Evolutionary conservation across 2,329 filamentous ascomycete species (phyloP).

Genomic region (Aciculosporium take): DNA sequence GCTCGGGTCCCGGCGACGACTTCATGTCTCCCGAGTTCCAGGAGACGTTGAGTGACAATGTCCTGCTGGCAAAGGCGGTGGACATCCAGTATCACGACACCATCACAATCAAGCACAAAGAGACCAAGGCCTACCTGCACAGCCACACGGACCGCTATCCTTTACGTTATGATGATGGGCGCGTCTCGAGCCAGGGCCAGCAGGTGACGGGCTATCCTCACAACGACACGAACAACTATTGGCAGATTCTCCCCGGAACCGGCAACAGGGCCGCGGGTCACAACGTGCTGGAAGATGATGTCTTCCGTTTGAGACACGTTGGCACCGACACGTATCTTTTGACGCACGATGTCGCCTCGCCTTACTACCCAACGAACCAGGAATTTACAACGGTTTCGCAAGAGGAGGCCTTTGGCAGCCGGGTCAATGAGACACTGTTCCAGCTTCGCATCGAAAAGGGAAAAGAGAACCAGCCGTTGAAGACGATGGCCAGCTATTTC

Average conservation of each 20-base stretch:
- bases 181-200: constrained; percentile 93
- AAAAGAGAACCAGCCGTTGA: constrained; percentile 71
- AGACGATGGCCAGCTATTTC: constrained; percentile 83
- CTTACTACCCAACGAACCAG: constrained; percentile 93
- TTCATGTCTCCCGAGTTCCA: constrained; percentile 99
- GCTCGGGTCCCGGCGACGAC: constrained; percentile 88
- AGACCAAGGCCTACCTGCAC: constrained; percentile 92
- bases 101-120: constrained; percentile 85
- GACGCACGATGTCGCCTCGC: constrained; percentile 93
- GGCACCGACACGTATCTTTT: constrained; percentile 76
- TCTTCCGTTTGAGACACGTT: constrained; percentile 74
- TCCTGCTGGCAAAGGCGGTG: constrained; percentile 76
- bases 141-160: constrained; percentile 84
- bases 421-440: constrained; percentile 82
- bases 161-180: constrained; percentile 89
- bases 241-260: constrained; percentile 70
- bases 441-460: constrained; percentile 81
- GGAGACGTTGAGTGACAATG: constrained; percentile 88
- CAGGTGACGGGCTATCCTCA: constrained; percentile 96
- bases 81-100: constrained; percentile 81
- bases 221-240: constrained; percentile 98
- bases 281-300: constrained; percentile 66
- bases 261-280: constrained; percentile 45
- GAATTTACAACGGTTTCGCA: constrained; percentile 77
- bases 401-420: constrained; percentile 57